Evolutionary conservation across 768 basidiomycete genomes (phyloP).

Genomic region (Multifurca ochricompacta): DNA sequence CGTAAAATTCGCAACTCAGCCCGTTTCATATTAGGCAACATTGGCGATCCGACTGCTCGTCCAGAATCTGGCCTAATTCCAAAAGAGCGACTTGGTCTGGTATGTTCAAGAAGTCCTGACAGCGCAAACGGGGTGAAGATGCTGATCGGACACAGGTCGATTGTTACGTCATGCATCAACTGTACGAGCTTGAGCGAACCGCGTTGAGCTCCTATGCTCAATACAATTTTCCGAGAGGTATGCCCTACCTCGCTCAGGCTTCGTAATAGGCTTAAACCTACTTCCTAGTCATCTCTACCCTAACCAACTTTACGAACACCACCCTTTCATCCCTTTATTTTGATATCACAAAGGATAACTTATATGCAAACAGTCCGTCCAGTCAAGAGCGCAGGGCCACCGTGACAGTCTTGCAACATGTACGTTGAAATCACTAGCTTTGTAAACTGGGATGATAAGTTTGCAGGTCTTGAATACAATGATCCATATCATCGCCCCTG

Average conservation of each 20-base stretch:
- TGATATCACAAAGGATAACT: constrained; percentile 81
- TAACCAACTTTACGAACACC: constrained; percentile 73
- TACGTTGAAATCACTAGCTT: constrained; percentile 33
- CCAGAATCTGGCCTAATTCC: constrained; percentile 30
- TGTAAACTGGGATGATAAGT: background rate
- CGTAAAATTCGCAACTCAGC: constrained; percentile 82
- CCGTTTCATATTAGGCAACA: constrained; percentile 80
- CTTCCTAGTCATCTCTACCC: constrained; percentile 56
- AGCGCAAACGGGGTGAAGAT: constrained; percentile 5
- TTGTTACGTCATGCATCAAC: constrained; percentile 77
- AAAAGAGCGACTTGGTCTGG: constrained; percentile 52
- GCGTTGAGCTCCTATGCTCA: constrained; percentile 61
- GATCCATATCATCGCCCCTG: constrained; percentile 68
- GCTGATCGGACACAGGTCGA: constrained; percentile 50
- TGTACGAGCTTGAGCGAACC: constrained; percentile 60
- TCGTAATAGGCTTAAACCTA: constrained; percentile 3
- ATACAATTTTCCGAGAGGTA: constrained; percentile 82
- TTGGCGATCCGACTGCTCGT: constrained; percentile 35
- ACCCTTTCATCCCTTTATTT: constrained; percentile 89
- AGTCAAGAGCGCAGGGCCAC: constrained; percentile 54
- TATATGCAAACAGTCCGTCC: constrained; percentile 62
- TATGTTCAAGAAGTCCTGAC: constrained; percentile 30
- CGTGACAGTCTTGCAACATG: constrained; percentile 65
- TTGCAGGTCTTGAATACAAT: constrained; percentile 57
- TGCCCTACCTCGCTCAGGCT: constrained; percentile 1